These are phyloP conservation scores for Pterocarpus santalinus DNA, from an alignment of 306 rosid species.

Conservation along the genomic window DNA sequence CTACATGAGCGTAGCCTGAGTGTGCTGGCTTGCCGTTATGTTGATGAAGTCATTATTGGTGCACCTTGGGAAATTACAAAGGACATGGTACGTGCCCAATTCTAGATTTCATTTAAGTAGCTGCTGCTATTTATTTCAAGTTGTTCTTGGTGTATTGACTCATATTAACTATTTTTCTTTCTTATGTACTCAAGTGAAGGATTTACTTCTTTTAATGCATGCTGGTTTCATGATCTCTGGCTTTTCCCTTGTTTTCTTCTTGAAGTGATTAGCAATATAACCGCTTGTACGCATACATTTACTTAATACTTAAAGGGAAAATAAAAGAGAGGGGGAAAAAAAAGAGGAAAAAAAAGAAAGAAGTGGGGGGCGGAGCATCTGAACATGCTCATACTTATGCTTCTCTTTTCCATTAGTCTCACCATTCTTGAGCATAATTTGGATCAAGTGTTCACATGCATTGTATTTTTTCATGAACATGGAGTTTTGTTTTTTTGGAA, in stretches of 20 bases:
- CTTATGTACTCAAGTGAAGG: conserved; percentile 18
- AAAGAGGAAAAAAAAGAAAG: no score
- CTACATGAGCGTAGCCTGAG: conserved; percentile 98
- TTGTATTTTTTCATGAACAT: conserved; percentile 40
- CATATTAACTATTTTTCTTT: neutral
- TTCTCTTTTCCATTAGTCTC: neutral
- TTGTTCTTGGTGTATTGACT: conserved; percentile 34
- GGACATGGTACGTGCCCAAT: conserved; percentile 77
- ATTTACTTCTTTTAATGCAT: conserved; percentile 1
- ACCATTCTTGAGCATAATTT: conserved; percentile 21
- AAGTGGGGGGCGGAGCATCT: neutral
- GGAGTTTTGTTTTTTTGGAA: conserved; percentile 36
- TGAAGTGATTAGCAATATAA: conserved; percentile 16
- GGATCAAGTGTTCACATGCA: neutral
- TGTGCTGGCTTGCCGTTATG: conserved; percentile 88
- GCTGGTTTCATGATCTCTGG: conserved; percentile 14
- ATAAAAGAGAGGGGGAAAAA: no score
- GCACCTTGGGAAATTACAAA: conserved; percentile 93
- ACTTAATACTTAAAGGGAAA: neutral
- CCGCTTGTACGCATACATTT: conserved; percentile 7
- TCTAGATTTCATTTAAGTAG: conserved; percentile 23
- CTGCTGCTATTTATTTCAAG: conserved; percentile 7
- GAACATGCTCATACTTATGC: neutral
- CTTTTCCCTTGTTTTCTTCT: conserved; percentile 26
- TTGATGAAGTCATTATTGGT: conserved; percentile 98